These are phyloP conservation scores for Hymenoscyphus infarciens DNA, from an alignment of 2,329 filamentous ascomycete species.

Conservation along the genomic window DNA sequence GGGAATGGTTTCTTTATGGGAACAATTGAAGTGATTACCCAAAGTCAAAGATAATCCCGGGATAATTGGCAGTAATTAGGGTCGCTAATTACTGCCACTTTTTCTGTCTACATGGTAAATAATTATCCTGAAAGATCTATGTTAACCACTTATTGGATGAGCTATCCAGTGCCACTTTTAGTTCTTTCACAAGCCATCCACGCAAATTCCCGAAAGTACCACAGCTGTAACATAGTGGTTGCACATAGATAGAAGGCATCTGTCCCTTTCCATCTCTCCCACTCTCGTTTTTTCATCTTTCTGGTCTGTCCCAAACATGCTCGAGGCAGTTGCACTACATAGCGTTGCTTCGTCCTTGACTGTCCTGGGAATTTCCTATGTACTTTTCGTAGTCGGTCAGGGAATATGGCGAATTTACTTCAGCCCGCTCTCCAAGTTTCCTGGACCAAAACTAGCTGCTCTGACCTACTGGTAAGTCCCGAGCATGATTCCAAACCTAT, in stretches of 20 bases:
- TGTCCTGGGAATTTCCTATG: not conserved
- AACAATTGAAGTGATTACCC: too few species aligned
- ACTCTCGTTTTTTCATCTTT: not conserved
- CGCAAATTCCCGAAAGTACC: not conserved
- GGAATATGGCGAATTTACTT: slow-evolving; percentile 16
- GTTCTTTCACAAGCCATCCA: not conserved
- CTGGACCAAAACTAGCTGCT: slow-evolving; percentile 28
- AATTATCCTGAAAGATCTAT: too few species aligned
- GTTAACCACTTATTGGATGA: too few species aligned
- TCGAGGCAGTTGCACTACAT: not conserved
- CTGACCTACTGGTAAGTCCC: slow-evolving; percentile 25
- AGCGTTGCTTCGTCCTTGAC: not conserved
- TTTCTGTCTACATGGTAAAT: too few species aligned
- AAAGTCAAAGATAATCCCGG: too few species aligned
- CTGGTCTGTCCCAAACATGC: not conserved
- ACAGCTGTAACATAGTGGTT: not conserved
- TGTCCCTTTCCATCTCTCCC: too few species aligned
- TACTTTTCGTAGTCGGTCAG: not conserved
- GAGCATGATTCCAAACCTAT: not conserved
- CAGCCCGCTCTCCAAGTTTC: slow-evolving; percentile 28
- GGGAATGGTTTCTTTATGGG: not conserved
- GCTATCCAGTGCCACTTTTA: not conserved
- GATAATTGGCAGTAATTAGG: too few species aligned
- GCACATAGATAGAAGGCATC: too few species aligned
- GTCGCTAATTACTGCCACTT: too few species aligned